Evolutionary conservation across 1,139 yeast species (phyloP).

Genomic region (Barnettozyma hawaiiensis): DNA sequence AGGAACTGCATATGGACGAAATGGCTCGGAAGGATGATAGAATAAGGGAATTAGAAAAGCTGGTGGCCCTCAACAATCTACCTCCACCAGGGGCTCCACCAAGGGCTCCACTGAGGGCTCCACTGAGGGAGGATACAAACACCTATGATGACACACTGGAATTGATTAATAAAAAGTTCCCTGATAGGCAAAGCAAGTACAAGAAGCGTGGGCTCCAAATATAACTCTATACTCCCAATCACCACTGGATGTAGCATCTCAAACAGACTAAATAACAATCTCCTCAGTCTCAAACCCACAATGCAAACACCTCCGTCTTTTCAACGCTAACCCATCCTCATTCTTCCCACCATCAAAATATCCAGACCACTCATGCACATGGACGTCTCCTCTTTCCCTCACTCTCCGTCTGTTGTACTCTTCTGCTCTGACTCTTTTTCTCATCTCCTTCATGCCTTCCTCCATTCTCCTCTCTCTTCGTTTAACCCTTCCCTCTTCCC

Average conservation of each 20-base stretch:
- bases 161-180: slow-evolving; percentile 5
- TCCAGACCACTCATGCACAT: slow-evolving; percentile 76
- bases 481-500: slow-evolving; percentile 67
- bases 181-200: not conserved
- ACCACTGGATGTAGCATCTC: not conserved
- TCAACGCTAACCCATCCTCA: slow-evolving; percentile 41
- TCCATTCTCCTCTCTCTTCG: slow-evolving; percentile 78
- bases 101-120: slow-evolving; percentile 4
- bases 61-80: no score
- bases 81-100: not conserved
- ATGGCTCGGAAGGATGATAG: slow-evolving; percentile 18
- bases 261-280: slow-evolving; percentile 28
- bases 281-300: slow-evolving; percentile 91
- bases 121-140: slow-evolving; percentile 1
- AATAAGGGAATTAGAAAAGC: slow-evolving; percentile 22
- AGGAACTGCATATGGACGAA: slow-evolving; percentile 18
- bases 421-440: slow-evolving; percentile 88
- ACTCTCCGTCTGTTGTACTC: slow-evolving; percentile 70
- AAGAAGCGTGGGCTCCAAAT: not conserved
- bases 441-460: slow-evolving; percentile 72
- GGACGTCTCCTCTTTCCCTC: slow-evolving; percentile 44
- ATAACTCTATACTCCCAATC: not conserved
- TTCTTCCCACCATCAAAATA: slow-evolving; percentile 38
- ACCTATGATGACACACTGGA: slow-evolving; percentile 6
- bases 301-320: slow-evolving; percentile 60